A percentile compares a stretch with the other conserved stretches of the same genome.
Conservation (phyloP, 441 rosid genomes). For the Capsella rubella region DNA sequence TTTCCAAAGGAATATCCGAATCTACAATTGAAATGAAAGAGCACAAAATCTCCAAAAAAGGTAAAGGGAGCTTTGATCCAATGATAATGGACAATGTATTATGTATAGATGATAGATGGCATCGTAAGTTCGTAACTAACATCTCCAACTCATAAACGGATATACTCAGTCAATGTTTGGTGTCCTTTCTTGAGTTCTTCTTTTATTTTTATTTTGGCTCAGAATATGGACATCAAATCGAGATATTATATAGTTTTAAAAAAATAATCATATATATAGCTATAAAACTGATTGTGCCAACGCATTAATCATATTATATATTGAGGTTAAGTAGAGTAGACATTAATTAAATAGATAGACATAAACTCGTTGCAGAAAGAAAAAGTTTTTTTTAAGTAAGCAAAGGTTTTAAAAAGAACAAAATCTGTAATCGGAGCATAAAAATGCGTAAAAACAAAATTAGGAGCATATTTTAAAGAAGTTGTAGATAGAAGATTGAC, state of each 20-base stretch:
- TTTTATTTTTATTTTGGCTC: no score
- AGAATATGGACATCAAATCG: no score
- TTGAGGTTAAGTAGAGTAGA: neutral
- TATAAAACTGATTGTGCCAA: neutral
- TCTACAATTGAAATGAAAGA: slow-evolving; percentile 10
- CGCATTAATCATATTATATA: neutral
- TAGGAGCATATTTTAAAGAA: neutral
- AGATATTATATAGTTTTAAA: no score
- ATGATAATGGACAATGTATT: neutral
- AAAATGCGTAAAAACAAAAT: neutral
- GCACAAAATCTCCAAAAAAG: slow-evolving; percentile 12
- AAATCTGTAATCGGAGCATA: neutral
- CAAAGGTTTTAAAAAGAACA: neutral
- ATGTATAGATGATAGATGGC: neutral
- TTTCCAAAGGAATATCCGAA: neutral
- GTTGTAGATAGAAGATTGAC: slow-evolving; percentile 6
- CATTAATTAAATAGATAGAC: neutral
- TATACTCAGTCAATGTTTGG: no score
- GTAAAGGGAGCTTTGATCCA: slow-evolving; percentile 23
- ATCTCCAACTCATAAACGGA: neutral
- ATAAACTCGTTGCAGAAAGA: slow-evolving; percentile 1
- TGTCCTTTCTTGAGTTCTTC: no score
- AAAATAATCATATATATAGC: no score
- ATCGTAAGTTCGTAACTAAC: neutral
- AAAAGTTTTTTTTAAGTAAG: no score